Evolutionary conservation across 345 rosid genomes (phyloP).

Genomic region (Mallotus nudiflorus): DNA sequence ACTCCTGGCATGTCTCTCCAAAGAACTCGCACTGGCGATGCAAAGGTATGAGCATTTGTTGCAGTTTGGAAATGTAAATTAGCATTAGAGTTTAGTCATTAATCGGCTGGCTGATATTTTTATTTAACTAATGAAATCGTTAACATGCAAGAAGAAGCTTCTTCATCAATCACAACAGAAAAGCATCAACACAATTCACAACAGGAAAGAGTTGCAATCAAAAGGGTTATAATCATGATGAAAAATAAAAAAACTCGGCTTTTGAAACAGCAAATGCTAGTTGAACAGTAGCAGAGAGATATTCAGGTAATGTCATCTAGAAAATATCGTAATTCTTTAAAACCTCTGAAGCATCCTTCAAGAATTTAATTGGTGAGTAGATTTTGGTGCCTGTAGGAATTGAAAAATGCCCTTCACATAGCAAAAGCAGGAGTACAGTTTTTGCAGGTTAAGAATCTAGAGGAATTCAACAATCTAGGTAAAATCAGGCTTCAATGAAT

Average conservation of each 20-base stretch:
- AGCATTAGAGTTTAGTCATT: background rate
- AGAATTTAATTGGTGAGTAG: constrained; percentile 1
- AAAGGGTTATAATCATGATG: background rate
- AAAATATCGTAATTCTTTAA: background rate
- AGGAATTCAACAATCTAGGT: constrained; percentile 33
- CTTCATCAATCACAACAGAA: constrained; percentile 6
- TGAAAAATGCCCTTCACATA: constrained; percentile 21
- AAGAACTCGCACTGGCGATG: constrained; percentile 32
- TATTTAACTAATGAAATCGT: constrained; percentile 6
- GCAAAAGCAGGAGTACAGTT: constrained; percentile 27
- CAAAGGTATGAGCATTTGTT: constrained; percentile 31
- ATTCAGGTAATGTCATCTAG: constrained; percentile 47
- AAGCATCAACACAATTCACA: constrained; percentile 13
- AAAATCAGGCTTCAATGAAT: constrained; percentile 15
- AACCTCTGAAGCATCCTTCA: background rate
- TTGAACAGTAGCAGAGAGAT: constrained; percentile 27
- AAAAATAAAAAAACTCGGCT: constrained; percentile 13
- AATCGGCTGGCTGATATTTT: constrained; percentile 1
- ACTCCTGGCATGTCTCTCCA: constrained; percentile 25
- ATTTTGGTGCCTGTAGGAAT: constrained; percentile 19
- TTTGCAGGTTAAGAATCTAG: constrained; percentile 25
- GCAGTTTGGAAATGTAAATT: background rate
- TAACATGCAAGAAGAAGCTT: constrained; percentile 36
- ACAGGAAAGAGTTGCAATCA: background rate
- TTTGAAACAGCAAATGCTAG: constrained; percentile 20